Evolutionary conservation across 148 eudicot species (phyloP).

Genomic region (Cornus kousa): DNA sequence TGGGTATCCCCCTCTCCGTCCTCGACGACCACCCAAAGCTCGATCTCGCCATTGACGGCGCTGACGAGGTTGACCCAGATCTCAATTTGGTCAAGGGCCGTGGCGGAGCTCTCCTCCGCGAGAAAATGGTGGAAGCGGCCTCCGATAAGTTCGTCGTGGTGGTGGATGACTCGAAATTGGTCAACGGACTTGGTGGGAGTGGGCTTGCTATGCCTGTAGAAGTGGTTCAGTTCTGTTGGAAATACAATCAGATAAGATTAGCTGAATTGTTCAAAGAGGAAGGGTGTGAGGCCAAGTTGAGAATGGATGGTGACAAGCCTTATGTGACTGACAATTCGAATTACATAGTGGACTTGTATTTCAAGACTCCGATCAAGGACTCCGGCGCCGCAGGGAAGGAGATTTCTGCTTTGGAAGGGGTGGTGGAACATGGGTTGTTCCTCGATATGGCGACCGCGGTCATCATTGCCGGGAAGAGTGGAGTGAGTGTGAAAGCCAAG

Average conservation of each 20-base stretch:
- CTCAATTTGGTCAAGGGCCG: conserved; percentile 90
- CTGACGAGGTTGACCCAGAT: conserved; percentile 92
- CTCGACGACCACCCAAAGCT: conserved; percentile 72
- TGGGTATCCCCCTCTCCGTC: conserved; percentile 62
- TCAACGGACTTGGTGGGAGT: conserved; percentile 80
- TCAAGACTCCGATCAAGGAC: conserved; percentile 76
- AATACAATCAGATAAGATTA: conserved; percentile 69
- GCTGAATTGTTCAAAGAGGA: conserved; percentile 63
- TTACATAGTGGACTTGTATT: conserved; percentile 92
- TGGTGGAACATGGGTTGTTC: conserved; percentile 94
- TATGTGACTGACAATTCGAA: conserved; percentile 90
- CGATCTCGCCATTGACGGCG: conserved; percentile 93
- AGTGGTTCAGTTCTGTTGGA: conserved; percentile 94
- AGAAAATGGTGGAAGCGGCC: conserved; percentile 96
- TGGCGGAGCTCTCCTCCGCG: conserved; percentile 82
- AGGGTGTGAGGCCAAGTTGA: conserved; percentile 75
- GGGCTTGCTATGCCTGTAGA: conserved; percentile 96
- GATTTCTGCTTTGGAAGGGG: conserved; percentile 76
- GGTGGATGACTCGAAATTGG: conserved; percentile 82
- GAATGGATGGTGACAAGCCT: conserved; percentile 75
- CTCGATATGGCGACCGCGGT: conserved; percentile 78
- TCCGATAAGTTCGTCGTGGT: conserved; percentile 80
- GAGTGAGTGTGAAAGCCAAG: conserved; percentile 75
- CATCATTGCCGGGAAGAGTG: conserved; percentile 81
- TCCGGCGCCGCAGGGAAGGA: conserved; percentile 68